Percentiles rank a stretch among this genome's conserved stretches.
phyloP scores from a whole-genome alignment of 2,329 filamentous ascomycete genomes.

The Anisogramma anomala region DNA sequence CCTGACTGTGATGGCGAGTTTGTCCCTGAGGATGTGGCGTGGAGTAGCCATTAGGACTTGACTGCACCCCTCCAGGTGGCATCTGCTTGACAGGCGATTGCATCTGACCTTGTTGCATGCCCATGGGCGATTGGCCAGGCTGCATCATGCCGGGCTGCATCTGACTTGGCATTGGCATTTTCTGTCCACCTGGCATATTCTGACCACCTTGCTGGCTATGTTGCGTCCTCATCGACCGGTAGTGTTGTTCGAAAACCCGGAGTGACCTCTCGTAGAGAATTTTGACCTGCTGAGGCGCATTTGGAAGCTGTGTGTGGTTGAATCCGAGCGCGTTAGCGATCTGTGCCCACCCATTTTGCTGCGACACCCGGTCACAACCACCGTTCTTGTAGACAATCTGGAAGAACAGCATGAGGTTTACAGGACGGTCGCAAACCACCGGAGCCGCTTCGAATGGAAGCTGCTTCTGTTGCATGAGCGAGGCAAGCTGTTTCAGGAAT shows the following conservation, averaged over 20 bases:
- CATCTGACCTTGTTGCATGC: slow-evolving; percentile 29
- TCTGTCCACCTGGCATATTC: slow-evolving; percentile 28
- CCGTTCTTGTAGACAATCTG: slow-evolving; percentile 63
- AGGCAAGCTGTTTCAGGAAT: slow-evolving; percentile 63
- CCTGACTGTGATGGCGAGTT: slow-evolving; percentile 33
- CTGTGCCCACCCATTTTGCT: slow-evolving; percentile 59
- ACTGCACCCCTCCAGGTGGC: slow-evolving; percentile 34
- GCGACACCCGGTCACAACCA: slow-evolving; percentile 63
- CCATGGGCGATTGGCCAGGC: slow-evolving; percentile 20
- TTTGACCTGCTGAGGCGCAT: slow-evolving; percentile 58
- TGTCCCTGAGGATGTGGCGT: slow-evolving; percentile 32
- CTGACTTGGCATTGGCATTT: slow-evolving; percentile 30
- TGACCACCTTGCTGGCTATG: slow-evolving; percentile 27
- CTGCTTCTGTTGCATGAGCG: slow-evolving; percentile 66
- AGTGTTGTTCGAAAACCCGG: slow-evolving; percentile 61
- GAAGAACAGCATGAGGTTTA: slow-evolving; percentile 70
- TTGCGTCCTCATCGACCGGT: slow-evolving; percentile 41
- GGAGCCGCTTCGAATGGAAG: slow-evolving; percentile 66
- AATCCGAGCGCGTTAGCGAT: slow-evolving; percentile 57
- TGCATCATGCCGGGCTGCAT: slow-evolving; percentile 30
- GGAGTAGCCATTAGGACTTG: slow-evolving; percentile 38
- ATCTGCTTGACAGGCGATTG: slow-evolving; percentile 36
- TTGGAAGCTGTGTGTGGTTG: slow-evolving; percentile 49
- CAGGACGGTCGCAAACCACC: slow-evolving; percentile 56
- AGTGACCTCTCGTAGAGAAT: slow-evolving; percentile 67